Evolutionary conservation across 169 alveolate genomes (phyloP).

Genomic region (Cryptosporidium viatorum): DNA sequence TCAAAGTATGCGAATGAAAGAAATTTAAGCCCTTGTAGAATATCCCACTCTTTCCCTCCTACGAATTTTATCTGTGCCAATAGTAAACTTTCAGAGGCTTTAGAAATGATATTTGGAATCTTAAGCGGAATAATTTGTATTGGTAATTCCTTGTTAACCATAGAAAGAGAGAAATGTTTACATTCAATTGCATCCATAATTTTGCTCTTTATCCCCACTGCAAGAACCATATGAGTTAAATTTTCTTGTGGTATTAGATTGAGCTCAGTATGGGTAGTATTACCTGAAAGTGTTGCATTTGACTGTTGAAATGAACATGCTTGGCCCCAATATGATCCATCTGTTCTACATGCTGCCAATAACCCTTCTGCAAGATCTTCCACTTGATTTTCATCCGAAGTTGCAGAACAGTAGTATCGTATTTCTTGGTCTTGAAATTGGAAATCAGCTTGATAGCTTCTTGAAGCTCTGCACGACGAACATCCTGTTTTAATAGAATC

Average conservation of each 20-base stretch:
- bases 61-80: background rate
- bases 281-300: constrained; percentile 58
- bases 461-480: constrained; percentile 46
- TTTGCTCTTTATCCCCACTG: constrained; percentile 40
- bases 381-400: constrained; percentile 17
- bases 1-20: constrained; percentile 41
- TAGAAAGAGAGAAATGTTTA: background rate
- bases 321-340: constrained; percentile 68
- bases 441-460: constrained; percentile 70
- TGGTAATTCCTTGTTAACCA: constrained; percentile 13
- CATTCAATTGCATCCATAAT: constrained; percentile 25
- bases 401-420: constrained; percentile 51
- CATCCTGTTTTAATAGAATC: background rate
- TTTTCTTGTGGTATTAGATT: constrained; percentile 20
- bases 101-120: constrained; percentile 15
- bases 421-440: constrained; percentile 24
- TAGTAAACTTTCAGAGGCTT: constrained; percentile 2
- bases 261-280: constrained; percentile 30
- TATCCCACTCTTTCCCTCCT: constrained; percentile 27
- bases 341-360: constrained; percentile 43
- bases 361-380: constrained; percentile 8
- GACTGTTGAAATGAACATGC: constrained; percentile 71
- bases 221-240: constrained; percentile 15
- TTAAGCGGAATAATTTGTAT: constrained; percentile 22
- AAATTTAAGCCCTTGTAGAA: background rate